Evolutionary conservation across 2,329 filamentous ascomycete species (phyloP), one percentile per base, ranked within the genome.

Genomic region (Fusarium chaquense): DNA sequence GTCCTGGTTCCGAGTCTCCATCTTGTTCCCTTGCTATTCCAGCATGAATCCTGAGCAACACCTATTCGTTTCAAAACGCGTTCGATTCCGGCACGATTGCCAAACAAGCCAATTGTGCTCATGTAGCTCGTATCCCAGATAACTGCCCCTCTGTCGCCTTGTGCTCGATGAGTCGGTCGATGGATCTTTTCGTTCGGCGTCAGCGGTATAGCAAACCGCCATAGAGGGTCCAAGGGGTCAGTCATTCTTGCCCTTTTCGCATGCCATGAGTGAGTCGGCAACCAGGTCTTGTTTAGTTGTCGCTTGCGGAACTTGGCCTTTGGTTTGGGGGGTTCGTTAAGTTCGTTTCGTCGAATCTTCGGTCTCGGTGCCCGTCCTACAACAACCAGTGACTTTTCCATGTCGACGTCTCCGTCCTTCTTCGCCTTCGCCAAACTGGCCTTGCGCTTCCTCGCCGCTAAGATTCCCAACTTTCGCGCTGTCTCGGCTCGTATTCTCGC

Each of bases 101-200:
- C 96, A 71, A 91, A 90, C 5, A 98, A 77, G 16, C 90, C 86
- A 69, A 98, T 91, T 2, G 93, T 97, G 72, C 93, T 92, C 83
- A 96, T 91, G 77, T 98, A 99, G 78, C 94, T 98, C 83, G 89
- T 93, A 80, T 99, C 96, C 94, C 95, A 98, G 1, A 90, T 90
- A 44, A 98, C 84, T 24, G 91, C 91, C 7, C 96, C 94, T 69
- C 90, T 88, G 54, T 90, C 86, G 30, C 90, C 89, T 54, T 90
- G 88, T 24, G 93, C 91, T 69, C 94, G 89, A 82, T 98, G 94
- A 0, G 93, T 96, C 46, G 93, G 89, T 52, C 96, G 86, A 77
- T 98, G 98, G 53, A 91, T 90, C 83, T 99, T 99, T 76, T 93
- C 90, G 30, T 92, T 97, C 0, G 95, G 93, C 6, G 92, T 93